Percentiles rank a stretch among this genome's conserved stretches.
Evolutionary conservation across 139 green algal species (phyloP).

Genomic region (Astrephomene gubernaculifera): DNA sequence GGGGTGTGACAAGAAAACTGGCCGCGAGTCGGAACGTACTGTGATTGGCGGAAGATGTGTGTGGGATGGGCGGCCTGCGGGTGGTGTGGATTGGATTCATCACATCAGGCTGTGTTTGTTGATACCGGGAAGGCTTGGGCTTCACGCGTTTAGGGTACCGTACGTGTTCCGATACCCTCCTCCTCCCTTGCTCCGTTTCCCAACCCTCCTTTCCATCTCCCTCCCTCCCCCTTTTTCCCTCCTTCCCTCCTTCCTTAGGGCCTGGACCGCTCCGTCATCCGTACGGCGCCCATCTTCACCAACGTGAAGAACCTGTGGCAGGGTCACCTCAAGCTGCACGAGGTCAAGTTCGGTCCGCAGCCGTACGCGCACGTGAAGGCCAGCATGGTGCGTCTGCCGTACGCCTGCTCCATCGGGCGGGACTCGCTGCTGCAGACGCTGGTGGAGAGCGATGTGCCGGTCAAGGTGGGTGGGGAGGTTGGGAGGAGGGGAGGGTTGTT

Average conservation of each 20-base stretch:
- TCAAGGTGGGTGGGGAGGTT: constrained; percentile 49
- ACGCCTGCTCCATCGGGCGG: constrained; percentile 56
- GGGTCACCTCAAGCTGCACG: constrained; percentile 59
- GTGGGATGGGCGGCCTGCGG: too few relatives aligned
- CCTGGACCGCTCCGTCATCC: constrained; percentile 58
- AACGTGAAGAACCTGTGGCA: constrained; percentile 63
- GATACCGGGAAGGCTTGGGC: too few relatives aligned
- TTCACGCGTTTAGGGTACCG: too few relatives aligned
- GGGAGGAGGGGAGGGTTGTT: too few relatives aligned
- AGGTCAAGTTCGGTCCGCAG: constrained; percentile 54
- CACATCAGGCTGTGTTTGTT: too few relatives aligned
- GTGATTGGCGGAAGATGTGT: too few relatives aligned
- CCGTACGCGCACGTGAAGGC: constrained; percentile 66
- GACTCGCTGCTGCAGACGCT: constrained; percentile 63
- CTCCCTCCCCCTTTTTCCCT: background rate
- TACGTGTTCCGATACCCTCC: too few relatives aligned
- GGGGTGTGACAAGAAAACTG: too few relatives aligned
- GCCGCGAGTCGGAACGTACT: too few relatives aligned
- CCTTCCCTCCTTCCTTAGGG: background rate
- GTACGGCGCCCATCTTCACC: constrained; percentile 66
- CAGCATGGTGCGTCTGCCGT: constrained; percentile 61
- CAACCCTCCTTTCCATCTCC: background rate
- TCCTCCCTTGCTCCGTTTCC: background rate
- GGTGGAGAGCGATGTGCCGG: constrained; percentile 60
- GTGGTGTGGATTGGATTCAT: too few relatives aligned